Evolutionary conservation across 2,329 filamentous ascomycete species (phyloP).

Genomic region (Alternaria sp.): DNA sequence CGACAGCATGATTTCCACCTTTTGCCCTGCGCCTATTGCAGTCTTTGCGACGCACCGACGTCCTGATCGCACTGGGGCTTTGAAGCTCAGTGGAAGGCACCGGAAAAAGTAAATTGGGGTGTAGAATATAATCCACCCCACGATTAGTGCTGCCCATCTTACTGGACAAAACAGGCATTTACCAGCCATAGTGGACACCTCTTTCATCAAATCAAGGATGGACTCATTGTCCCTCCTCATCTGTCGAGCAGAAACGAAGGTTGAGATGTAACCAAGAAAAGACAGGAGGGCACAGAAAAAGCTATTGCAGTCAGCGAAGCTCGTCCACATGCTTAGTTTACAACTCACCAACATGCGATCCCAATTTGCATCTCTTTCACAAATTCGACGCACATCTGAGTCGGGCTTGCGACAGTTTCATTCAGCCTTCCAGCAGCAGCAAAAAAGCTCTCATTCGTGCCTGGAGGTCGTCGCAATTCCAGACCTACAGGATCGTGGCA

Average conservation of each 20-base stretch:
- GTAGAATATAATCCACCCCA: slow-evolving; percentile 10
- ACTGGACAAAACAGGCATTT: not conserved
- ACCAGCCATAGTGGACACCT: not conserved
- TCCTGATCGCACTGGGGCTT: slow-evolving; percentile 25
- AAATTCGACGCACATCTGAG: slow-evolving; percentile 33
- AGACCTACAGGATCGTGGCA: slow-evolving; percentile 8
- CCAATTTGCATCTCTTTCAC: slow-evolving; percentile 36
- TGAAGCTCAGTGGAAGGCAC: slow-evolving; percentile 26
- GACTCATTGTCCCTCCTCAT: slow-evolving; percentile 2
- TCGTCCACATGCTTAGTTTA: not conserved
- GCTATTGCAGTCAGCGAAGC: not conserved
- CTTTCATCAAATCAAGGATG: not conserved
- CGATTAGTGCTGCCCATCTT: not conserved
- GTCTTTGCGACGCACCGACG: slow-evolving; percentile 28
- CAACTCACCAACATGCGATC: slow-evolving; percentile 26
- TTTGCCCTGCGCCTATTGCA: slow-evolving; percentile 19
- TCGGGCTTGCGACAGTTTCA: slow-evolving; percentile 19
- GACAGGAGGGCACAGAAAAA: slow-evolving; percentile 24
- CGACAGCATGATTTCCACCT: slow-evolving; percentile 18
- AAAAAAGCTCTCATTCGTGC: slow-evolving; percentile 42
- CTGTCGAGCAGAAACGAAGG: slow-evolving; percentile 3
- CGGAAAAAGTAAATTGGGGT: slow-evolving; percentile 26
- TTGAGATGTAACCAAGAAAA: slow-evolving; percentile 18
- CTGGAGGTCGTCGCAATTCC: slow-evolving; percentile 12
- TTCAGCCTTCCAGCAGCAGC: slow-evolving; percentile 35